Evolutionary conservation across 108 stramenopile genomes (phyloP), one percentile per base, ranked within the genome.

Genomic region (Bacterosira constricta): DNA sequence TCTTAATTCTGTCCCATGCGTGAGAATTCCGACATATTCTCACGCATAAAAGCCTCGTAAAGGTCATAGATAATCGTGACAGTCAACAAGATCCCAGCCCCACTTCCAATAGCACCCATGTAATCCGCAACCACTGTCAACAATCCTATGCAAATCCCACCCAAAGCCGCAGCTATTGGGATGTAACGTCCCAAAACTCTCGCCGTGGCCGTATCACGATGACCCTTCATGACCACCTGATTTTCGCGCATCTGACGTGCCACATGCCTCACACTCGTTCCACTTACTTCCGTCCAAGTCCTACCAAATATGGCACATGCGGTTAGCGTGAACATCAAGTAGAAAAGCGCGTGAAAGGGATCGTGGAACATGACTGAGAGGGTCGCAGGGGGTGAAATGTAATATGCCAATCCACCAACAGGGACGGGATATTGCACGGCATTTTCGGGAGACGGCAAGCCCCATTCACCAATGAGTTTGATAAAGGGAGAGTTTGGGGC

Each of bases 111-210:
- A 8, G 94, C 92, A 62, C 99, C 99, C 86, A 97, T 82, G 69
- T 98, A 96, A 81, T 99, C 99, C 5, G 98, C 98, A 56, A 97
- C 76, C 51, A 99, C 96, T 10, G 97, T 92, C 25, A 99, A 85
- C 35, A 96, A 94, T 17, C 98, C 99, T 80, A 99, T 99, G 82
- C 98, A 98, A 95, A 99, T 98, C 57, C 99, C 99, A 20, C 99
- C 99, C 77, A 99, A 96, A 29, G 97, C 96, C 25, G 99, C 99
- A 31, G 98, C 98, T 31, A 96, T 96, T 17, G 99, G 99, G 73
- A 99, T 99, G 92, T 99, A 99, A 30, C 98, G 93, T 79, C 97
- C 88, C 63, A 99, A 84, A 36, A 96, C 93, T 65, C 94, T 88
- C 55, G 97, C 93, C 31, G 97, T 80, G 17, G 98, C 95, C 37